These are phyloP conservation scores for Globisporangium nodosum DNA, from an alignment of 352 stramenopile genomes.

Conservation along the genomic window DNA sequence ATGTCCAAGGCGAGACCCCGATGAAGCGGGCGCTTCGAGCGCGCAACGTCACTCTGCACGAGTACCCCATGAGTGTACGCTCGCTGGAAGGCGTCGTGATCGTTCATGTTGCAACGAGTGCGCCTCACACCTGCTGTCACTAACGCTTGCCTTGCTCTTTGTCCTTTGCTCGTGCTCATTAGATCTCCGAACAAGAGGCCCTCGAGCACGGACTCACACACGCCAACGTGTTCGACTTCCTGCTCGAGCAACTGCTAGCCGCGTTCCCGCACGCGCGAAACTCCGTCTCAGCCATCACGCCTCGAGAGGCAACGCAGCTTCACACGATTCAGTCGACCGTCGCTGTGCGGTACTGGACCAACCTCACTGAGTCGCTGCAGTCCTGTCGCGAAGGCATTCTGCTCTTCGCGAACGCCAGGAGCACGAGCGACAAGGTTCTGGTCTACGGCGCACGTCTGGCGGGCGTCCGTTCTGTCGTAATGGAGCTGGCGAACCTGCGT, in stretches of 20 bases:
- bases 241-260: constrained; percentile 11
- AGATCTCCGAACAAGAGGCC: constrained; percentile 9
- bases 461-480: constrained; percentile 29
- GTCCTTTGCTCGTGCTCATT: not conserved
- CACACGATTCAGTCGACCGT: constrained; percentile 20
- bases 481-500: constrained; percentile 49
- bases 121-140: not conserved
- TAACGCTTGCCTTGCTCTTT: not conserved
- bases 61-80: not conserved
- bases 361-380: constrained; percentile 17
- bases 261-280: constrained; percentile 12
- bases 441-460: constrained; percentile 28
- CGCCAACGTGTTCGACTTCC: not conserved
- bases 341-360: constrained; percentile 20
- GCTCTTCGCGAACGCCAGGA: constrained; percentile 43
- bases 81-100: not conserved
- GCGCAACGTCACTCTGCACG: constrained; percentile 26
- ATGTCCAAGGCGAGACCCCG: constrained; percentile 13
- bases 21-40: constrained; percentile 15
- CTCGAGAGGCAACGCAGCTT: constrained; percentile 5
- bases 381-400: constrained; percentile 33
- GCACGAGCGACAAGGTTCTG: constrained; percentile 23
- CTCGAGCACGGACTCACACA: not conserved
- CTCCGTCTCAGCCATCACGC: not conserved
- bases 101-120: not conserved